phyloP scores from a whole-genome alignment of 2,329 filamentous ascomycete species.

The Cadophora gregata region DNA sequence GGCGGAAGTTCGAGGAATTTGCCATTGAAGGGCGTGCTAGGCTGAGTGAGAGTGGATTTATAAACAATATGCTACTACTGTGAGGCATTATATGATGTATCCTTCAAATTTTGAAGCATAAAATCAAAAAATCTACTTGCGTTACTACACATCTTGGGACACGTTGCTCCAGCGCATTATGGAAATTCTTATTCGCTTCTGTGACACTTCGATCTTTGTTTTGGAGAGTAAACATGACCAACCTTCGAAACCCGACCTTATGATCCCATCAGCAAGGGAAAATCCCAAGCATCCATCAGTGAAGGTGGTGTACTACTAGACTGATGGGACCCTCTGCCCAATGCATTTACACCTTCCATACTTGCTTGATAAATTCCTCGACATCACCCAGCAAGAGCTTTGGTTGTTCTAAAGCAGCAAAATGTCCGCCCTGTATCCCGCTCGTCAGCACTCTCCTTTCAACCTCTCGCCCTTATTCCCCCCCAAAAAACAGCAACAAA shows the following conservation, averaged over 20 bases:
- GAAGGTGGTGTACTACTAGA: no score
- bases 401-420: constrained; percentile 55
- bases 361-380: constrained; percentile 13
- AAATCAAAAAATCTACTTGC: no score
- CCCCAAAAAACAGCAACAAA: no score
- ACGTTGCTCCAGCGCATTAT: no score
- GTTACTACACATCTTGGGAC: no score
- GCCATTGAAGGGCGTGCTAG: constrained; percentile 27
- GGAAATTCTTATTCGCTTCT: not conserved
- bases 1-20: constrained; percentile 41
- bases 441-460: not conserved
- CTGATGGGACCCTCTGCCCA: not conserved
- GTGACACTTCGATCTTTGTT: not conserved
- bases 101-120: no score
- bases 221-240: no score
- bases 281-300: no score
- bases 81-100: not conserved
- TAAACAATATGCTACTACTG: no score
- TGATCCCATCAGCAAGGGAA: no score
- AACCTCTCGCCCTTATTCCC: not conserved
- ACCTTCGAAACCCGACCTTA: no score
- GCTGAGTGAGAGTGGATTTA: not conserved
- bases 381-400: constrained; percentile 48
- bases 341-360: not conserved
- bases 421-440: constrained; percentile 54